phyloP scores from a whole-genome alignment of 768 basidiomycete species.

The Psilocybe subaeruginosa region DNA sequence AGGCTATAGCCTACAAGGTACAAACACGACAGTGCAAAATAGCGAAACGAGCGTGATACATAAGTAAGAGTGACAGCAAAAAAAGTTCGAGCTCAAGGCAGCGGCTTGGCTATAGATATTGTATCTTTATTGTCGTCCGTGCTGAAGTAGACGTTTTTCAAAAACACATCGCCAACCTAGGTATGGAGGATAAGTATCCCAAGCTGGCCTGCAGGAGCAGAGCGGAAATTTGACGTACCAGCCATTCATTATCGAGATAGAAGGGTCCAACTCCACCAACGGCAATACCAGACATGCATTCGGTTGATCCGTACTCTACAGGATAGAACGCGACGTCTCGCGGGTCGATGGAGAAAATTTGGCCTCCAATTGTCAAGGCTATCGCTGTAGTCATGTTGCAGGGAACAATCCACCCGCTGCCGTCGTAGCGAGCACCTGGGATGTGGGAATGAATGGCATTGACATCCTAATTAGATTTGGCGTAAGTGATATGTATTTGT shows the following conservation, averaged over 20 bases:
- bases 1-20: not conserved
- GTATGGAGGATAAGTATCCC: not conserved
- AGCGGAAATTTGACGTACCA: not conserved
- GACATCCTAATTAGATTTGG: conserved; percentile 42
- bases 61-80: not conserved
- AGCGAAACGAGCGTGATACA: not conserved
- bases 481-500: conserved; percentile 36
- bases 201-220: not conserved
- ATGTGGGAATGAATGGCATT: conserved; percentile 43
- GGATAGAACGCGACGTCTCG: conserved; percentile 63
- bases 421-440: conserved; percentile 43
- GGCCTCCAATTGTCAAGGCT: conserved; percentile 51
- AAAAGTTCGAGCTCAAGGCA: not conserved
- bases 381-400: conserved; percentile 47
- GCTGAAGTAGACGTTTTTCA: conserved; percentile 79
- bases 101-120: conserved; percentile 52
- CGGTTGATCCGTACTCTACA: conserved; percentile 55
- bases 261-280: conserved; percentile 53
- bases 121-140: conserved; percentile 60
- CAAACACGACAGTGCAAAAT: not conserved
- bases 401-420: conserved; percentile 53
- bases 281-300: conserved; percentile 73
- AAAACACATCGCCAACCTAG: conserved; percentile 55
- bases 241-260: conserved; percentile 27
- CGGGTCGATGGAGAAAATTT: conserved; percentile 59